These are phyloP conservation scores for Agapanthus africanus DNA, from an alignment of 106 monocot species.

Conservation along the genomic window DNA sequence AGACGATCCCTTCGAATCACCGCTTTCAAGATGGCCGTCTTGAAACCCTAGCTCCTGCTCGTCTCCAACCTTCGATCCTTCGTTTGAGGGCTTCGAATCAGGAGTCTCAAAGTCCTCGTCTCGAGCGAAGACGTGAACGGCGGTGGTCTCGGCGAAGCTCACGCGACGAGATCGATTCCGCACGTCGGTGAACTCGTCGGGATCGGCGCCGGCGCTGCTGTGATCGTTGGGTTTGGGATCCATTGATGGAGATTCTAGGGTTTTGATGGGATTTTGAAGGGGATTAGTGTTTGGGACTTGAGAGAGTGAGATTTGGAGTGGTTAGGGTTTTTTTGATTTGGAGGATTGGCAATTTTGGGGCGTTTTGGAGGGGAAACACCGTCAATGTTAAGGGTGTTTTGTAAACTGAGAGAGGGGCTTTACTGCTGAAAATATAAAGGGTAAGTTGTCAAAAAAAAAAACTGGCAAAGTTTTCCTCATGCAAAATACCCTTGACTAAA, in stretches of 20 bases:
- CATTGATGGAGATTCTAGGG: not conserved
- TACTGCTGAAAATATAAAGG: too few species aligned
- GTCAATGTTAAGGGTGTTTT: too few species aligned
- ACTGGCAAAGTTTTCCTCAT: too few species aligned
- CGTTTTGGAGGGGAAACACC: too few species aligned
- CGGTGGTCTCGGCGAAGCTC: slow-evolving; percentile 94
- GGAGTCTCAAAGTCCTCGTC: slow-evolving; percentile 84
- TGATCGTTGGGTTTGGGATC: not conserved
- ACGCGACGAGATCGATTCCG: slow-evolving; percentile 65
- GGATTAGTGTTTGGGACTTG: not conserved
- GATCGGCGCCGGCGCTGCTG: slow-evolving; percentile 25
- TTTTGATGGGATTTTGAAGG: not conserved
- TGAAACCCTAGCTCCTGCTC: slow-evolving; percentile 13
- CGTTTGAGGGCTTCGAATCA: not conserved
- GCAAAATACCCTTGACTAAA: too few species aligned
- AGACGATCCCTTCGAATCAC: slow-evolving; percentile 20
- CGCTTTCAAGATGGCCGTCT: slow-evolving; percentile 9
- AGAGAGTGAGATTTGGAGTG: too few species aligned
- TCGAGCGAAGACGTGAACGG: slow-evolving; percentile 72
- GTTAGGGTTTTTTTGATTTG: too few species aligned
- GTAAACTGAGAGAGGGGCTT: too few species aligned
- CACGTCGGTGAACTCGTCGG: slow-evolving; percentile 32
- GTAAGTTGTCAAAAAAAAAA: too few species aligned
- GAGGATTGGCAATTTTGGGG: not conserved
- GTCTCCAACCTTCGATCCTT: slow-evolving; percentile 1